phyloP scores from a whole-genome alignment of 306 rosid species.

The Quercus cerris region DNA sequence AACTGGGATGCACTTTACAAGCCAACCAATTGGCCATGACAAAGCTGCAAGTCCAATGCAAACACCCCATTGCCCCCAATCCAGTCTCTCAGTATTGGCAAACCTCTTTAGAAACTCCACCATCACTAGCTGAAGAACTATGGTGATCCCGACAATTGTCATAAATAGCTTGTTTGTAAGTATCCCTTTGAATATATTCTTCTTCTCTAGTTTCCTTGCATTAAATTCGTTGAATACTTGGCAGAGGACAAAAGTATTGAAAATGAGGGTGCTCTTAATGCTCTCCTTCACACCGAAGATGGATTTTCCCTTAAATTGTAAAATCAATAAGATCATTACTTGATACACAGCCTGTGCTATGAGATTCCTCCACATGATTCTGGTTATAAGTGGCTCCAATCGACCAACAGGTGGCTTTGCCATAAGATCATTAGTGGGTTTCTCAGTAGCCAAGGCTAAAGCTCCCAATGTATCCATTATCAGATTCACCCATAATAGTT shows the following conservation, averaged over 20 bases:
- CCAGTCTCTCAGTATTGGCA: constrained; percentile 19
- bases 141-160: constrained; percentile 16
- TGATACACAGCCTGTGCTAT: constrained; percentile 26
- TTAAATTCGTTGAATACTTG: constrained; percentile 26
- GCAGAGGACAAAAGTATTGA: constrained; percentile 25
- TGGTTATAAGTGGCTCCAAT: constrained; percentile 12
- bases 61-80: constrained; percentile 28
- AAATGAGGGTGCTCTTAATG: constrained; percentile 21
- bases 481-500: constrained; percentile 27
- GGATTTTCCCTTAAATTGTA: constrained; percentile 18
- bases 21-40: constrained; percentile 32
- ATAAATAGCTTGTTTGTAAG: constrained; percentile 19
- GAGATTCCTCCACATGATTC: constrained; percentile 30
- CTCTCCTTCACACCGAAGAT: constrained; percentile 20
- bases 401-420: not conserved
- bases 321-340: constrained; percentile 10
- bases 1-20: constrained; percentile 17
- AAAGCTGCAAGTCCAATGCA: constrained; percentile 25
- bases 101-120: constrained; percentile 26
- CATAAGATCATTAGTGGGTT: constrained; percentile 26
- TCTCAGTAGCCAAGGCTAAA: constrained; percentile 24
- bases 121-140: constrained; percentile 16
- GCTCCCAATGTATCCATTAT: constrained; percentile 35
- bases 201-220: constrained; percentile 27
- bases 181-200: constrained; percentile 21